Evolutionary conservation across 257 asterid species (phyloP), one percentile per base, ranked within the genome.

Genomic region (Thymus quinquecostatus): DNA sequence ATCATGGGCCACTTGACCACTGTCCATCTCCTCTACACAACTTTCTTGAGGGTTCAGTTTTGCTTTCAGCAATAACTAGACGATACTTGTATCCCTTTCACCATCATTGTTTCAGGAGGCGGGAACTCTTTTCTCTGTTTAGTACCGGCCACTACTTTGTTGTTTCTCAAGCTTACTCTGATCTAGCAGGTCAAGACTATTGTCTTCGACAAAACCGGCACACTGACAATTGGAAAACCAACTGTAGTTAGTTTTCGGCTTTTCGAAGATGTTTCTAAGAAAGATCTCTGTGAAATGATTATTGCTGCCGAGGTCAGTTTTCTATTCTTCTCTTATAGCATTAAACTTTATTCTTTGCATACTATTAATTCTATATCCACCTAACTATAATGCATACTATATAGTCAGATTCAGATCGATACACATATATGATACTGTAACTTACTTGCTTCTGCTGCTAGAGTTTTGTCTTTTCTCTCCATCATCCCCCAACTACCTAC

Each of bases 121-220:
- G n/a, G 14, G 66, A 66, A 36, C 29, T 13, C 27, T 29, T 61
- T 43, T 73, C 51, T 50, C 62, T 72, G 27, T 66, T 49, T 28
- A 8, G 76, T 28, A 21, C 21, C 21, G 21, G 41, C 41, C 68
- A 44, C 66, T 72, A 33, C 56, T 34, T n/a, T 68, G 43, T 68
- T 30, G 34, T 14, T 62, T 70, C 48, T 60, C 69, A 43, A 36
- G 64, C 68, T 10, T 63, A 7, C 59, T 71, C 70, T 75, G 60
- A 60, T 76, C 66, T 59, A 80, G 75, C 85, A 93, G 98, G 89
- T 93, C 64, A 91, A 86, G 83, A 83, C 85, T 53, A 84, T 91
- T 8, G 95, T 91, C 67, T 93, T 93, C 63, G 98, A 93, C 80
- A 93, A 93, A 86, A 91, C 97, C 3, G 97, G 98, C 76, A 93